Conservation (phyloP, 2,329 filamentous ascomycete species). For the Pseudomassariella vexata region DNA sequence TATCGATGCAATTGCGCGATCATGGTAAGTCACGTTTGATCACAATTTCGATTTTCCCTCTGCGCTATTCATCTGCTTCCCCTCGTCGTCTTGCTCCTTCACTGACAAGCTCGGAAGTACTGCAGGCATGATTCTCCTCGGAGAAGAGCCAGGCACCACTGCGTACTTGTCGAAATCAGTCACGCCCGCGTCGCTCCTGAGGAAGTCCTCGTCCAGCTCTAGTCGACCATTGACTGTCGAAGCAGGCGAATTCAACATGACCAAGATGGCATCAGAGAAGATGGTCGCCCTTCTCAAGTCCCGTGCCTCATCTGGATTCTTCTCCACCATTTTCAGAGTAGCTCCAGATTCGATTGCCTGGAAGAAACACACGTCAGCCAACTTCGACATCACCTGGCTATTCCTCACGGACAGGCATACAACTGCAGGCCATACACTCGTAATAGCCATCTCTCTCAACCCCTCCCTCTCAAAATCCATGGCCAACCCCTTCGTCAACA, state of each 20-base stretch:
- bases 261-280: conserved; percentile 74
- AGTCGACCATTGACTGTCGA: conserved; percentile 63
- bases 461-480: conserved; percentile 73
- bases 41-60: conserved; percentile 33
- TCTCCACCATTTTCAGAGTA: conserved; percentile 47
- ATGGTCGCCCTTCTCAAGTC: conserved; percentile 67
- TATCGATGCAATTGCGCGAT: no score
- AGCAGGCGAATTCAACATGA: conserved; percentile 58
- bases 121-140: conserved; percentile 73
- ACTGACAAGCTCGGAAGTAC: conserved; percentile 65
- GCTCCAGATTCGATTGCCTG: conserved; percentile 69
- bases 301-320: conserved; percentile 38
- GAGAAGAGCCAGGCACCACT: conserved; percentile 38
- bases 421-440: conserved; percentile 75
- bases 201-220: conserved; percentile 75
- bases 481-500: conserved; percentile 72
- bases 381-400: no score
- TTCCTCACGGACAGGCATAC: conserved; percentile 48
- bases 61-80: conserved; percentile 62
- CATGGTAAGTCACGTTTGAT: no score
- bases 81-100: conserved; percentile 75
- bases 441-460: conserved; percentile 65
- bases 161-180: conserved; percentile 69
- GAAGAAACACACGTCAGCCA: no score
- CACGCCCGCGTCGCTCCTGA: conserved; percentile 57